Percentiles rank a stretch among this genome's conserved stretches.
Conservation (phyloP, 169 alveolate species). For the Theileria orientalis region DNA sequence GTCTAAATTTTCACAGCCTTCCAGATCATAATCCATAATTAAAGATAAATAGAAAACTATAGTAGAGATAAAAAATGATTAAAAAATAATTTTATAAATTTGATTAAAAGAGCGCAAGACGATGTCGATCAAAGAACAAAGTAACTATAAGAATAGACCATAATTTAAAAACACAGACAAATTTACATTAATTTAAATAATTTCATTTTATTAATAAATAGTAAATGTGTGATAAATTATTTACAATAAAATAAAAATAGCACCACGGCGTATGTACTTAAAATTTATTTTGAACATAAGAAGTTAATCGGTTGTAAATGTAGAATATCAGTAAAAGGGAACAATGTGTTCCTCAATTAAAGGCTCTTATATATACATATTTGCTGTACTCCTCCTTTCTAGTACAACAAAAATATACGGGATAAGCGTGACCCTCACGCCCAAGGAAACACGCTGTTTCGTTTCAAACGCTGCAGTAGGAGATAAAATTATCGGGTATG, state of each 20-base stretch:
- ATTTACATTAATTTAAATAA: not conserved
- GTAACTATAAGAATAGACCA: not conserved
- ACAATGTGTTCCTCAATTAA: conserved; percentile 16
- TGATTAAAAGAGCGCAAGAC: not conserved
- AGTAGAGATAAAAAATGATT: not conserved
- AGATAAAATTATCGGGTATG: conserved; percentile 24
- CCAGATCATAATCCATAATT: conserved; percentile 12
- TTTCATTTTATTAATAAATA: not conserved
- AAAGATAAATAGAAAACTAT: not conserved
- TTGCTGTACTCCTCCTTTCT: not conserved
- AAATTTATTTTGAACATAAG: not conserved
- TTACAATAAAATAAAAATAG: not conserved
- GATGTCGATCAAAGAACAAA: too few relatives aligned
- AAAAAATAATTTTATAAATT: not conserved
- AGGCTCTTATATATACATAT: not conserved
- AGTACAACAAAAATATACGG: not conserved
- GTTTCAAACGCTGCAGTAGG: conserved; percentile 10
- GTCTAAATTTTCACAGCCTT: conserved; percentile 14
- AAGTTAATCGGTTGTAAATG: not conserved
- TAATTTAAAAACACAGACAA: too few relatives aligned
- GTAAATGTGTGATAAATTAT: not conserved
- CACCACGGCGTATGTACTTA: not conserved
- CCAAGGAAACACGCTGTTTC: conserved; percentile 16
- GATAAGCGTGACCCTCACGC: conserved; percentile 2
- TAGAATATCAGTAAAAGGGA: conserved; percentile 1